Conservation (phyloP, 1,284 basidiomycete species). For the Wolfiporia cocos region DNA sequence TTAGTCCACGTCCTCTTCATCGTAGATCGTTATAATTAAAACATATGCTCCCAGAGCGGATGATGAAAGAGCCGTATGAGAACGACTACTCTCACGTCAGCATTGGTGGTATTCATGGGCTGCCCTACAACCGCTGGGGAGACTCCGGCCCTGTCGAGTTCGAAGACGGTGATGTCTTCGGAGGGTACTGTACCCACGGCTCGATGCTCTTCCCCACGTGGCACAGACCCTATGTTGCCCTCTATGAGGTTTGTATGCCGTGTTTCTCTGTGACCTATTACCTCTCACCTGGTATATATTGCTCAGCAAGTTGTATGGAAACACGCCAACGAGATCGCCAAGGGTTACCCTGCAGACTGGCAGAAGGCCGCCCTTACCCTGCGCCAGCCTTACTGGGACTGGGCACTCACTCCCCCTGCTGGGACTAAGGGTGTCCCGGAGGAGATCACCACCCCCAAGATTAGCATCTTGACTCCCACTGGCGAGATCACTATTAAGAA, state of each 20-base stretch:
- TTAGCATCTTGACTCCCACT: slow-evolving; percentile 33
- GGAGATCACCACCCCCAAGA: slow-evolving; percentile 31
- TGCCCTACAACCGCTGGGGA: slow-evolving; percentile 38
- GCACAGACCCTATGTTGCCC: slow-evolving; percentile 45
- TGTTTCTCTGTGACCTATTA: no score
- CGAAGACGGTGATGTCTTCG: slow-evolving; percentile 18
- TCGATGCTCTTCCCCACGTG: slow-evolving; percentile 46
- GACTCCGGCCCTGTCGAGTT: slow-evolving; percentile 24
- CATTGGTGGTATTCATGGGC: slow-evolving; percentile 44
- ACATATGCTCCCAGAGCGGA: no score
- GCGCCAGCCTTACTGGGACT: slow-evolving; percentile 47
- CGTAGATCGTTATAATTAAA: no score
- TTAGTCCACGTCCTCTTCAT: slow-evolving; percentile 14
- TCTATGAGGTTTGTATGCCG: slow-evolving; percentile 41
- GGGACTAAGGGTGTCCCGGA: slow-evolving; percentile 27
- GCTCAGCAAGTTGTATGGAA: slow-evolving; percentile 38
- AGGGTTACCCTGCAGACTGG: slow-evolving; percentile 35
- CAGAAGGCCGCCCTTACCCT: slow-evolving; percentile 31
- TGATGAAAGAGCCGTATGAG: slow-evolving; percentile 26
- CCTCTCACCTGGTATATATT: slow-evolving; percentile 1
- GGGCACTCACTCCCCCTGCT: slow-evolving; percentile 39
- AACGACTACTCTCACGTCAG: slow-evolving; percentile 36
- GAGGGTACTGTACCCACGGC: slow-evolving; percentile 45
- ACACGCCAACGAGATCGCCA: slow-evolving; percentile 33
- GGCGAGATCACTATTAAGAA: slow-evolving; percentile 33